A percentile compares a stretch with the other conserved stretches of the same genome.
Conservation (phyloP, 768 basidiomycete genomes). For the Boletellus ananas region DNA sequence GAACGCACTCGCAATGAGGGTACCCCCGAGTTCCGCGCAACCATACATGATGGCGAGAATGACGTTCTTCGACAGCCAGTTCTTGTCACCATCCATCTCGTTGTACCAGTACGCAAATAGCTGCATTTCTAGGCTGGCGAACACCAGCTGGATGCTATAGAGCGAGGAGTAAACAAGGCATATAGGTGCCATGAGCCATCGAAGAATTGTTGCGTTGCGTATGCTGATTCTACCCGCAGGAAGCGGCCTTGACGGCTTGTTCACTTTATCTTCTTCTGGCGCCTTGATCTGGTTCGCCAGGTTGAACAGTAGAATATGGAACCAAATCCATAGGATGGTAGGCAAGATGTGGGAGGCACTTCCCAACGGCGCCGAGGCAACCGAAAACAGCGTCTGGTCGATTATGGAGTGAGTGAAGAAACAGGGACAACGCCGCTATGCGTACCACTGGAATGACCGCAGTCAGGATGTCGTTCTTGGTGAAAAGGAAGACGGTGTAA, state of each 20-base stretch:
- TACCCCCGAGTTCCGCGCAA: conserved; percentile 37
- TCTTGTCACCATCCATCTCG: conserved; percentile 34
- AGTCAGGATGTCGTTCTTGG: conserved; percentile 44
- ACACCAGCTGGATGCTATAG: conserved; percentile 32
- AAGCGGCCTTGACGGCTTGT: conserved; percentile 44
- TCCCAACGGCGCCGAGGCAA: conserved; percentile 31
- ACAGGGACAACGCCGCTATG: not conserved
- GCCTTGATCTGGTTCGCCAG: conserved; percentile 42
- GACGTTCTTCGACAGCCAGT: conserved; percentile 38
- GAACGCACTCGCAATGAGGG: conserved; percentile 36
- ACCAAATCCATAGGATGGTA: conserved; percentile 40
- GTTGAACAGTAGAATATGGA: conserved; percentile 42
- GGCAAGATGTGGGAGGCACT: conserved; percentile 17
- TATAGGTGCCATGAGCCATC: conserved; percentile 33
- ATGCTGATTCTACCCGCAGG: conserved; percentile 41
- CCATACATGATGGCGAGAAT: conserved; percentile 38
- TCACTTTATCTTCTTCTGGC: conserved; percentile 40
- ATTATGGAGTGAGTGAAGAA: not conserved
- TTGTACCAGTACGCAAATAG: conserved; percentile 37
- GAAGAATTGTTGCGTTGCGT: conserved; percentile 31
- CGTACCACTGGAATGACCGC: conserved; percentile 46
- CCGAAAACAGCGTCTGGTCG: conserved; percentile 32
- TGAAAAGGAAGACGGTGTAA: conserved; percentile 39
- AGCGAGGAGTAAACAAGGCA: conserved; percentile 34
- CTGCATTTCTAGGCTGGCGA: conserved; percentile 33